phyloP scores from a whole-genome alignment of 805 yeast genomes.

The Wilhelminamyces savonicus region DNA sequence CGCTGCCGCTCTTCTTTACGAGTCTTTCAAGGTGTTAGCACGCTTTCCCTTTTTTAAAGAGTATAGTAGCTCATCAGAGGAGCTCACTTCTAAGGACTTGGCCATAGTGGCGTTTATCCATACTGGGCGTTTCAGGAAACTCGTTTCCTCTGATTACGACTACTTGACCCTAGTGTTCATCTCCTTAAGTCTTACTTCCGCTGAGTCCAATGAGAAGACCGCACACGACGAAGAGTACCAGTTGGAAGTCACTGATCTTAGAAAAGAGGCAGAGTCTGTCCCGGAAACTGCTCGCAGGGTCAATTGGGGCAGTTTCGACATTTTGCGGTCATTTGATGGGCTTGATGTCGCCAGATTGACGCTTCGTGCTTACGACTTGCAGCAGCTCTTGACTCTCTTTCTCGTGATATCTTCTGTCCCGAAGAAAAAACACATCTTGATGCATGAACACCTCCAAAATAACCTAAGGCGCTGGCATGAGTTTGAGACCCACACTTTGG shows the following conservation, averaged over 20 bases:
- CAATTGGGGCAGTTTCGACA: conserved; percentile 26
- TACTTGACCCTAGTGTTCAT: conserved; percentile 42
- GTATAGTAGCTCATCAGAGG: no score
- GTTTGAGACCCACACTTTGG: conserved; percentile 39
- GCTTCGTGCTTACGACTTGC: conserved; percentile 36
- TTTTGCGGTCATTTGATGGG: conserved; percentile 38
- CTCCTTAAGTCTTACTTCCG: conserved; percentile 22
- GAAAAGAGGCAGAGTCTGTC: conserved; percentile 6
- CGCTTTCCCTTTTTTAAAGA: no score
- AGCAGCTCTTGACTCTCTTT: conserved; percentile 42
- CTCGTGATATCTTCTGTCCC: conserved; percentile 37
- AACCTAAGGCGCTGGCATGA: conserved; percentile 30
- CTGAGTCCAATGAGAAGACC: conserved; percentile 5
- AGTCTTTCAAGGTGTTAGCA: no score
- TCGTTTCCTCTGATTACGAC: conserved; percentile 32
- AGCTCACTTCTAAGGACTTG: no score
- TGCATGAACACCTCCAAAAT: conserved; percentile 17
- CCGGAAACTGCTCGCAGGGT: conserved; percentile 10
- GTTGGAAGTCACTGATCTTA: conserved; percentile 11
- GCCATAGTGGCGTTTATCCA: conserved; percentile 28
- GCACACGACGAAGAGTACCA: conserved; percentile 7
- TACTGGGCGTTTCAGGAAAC: conserved; percentile 32
- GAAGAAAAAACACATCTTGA: conserved; percentile 19
- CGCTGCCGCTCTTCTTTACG: no score
- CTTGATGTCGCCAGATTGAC: conserved; percentile 30